Conservation (phyloP, 257 asterid species). For the Buddleja alternifolia region DNA sequence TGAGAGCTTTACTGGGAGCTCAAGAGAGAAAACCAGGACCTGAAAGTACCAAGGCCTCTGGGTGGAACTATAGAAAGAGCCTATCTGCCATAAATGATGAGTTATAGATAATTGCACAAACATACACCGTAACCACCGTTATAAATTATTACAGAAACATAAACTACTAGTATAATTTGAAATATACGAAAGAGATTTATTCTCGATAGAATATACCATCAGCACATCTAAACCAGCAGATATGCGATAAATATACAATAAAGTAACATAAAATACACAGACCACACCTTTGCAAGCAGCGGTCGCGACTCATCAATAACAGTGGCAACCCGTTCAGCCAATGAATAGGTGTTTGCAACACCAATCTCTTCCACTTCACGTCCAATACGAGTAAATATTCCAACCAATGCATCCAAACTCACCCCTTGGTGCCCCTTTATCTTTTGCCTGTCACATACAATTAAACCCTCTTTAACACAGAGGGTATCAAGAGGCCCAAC, state of each 20-base stretch:
- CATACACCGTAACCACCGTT: not conserved
- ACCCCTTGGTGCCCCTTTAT: conserved; percentile 88
- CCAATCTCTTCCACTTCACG: conserved; percentile 93
- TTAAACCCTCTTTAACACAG: conserved; percentile 83
- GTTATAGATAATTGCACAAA: not conserved
- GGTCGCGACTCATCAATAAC: conserved; percentile 89
- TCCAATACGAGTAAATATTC: conserved; percentile 95
- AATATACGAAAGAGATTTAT: not conserved
- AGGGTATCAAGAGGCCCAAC: conserved; percentile 82
- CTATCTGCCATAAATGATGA: conserved; percentile 15
- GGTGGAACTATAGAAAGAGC: conserved; percentile 7
- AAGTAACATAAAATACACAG: conserved; percentile 28
- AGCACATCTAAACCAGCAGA: conserved; percentile 18
- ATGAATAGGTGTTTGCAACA: conserved; percentile 62
- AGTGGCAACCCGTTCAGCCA: conserved; percentile 76
- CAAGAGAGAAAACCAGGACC: conserved; percentile 10
- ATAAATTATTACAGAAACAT: not conserved
- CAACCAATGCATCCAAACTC: conserved; percentile 96
- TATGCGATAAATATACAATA: conserved; percentile 6
- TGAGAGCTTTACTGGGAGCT: not conserved
- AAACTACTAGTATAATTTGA: not conserved
- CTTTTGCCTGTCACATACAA: conserved; percentile 88
- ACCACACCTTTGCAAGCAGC: conserved; percentile 81
- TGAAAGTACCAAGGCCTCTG: not conserved
- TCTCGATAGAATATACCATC: not conserved